These are phyloP conservation scores for Fomitopsis serialis DNA, from an alignment of 768 basidiomycete species.

Conservation along the genomic window DNA sequence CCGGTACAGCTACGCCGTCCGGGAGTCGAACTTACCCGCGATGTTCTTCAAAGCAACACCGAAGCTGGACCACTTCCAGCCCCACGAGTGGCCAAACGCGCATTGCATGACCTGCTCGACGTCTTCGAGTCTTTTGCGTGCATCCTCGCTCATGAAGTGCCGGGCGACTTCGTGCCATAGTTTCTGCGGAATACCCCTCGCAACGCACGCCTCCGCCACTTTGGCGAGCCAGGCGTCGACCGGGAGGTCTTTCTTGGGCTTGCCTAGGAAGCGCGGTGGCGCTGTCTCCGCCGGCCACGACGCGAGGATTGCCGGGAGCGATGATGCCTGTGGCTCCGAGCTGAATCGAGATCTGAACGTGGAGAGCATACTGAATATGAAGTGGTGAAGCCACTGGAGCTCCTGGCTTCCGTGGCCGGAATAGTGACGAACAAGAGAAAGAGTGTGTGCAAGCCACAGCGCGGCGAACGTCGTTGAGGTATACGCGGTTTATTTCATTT, in stretches of 20 bases:
- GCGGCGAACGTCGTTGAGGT: too few relatives aligned
- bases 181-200: conserved; percentile 66
- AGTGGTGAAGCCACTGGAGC: not conserved
- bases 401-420: not conserved
- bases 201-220: conserved; percentile 61
- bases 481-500: too few relatives aligned
- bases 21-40: conserved; percentile 58
- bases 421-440: not conserved
- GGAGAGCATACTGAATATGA: not conserved
- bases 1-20: not conserved
- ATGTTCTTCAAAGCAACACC: conserved; percentile 72
- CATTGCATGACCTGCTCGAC: conserved; percentile 61
- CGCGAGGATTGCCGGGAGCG: conserved; percentile 53
- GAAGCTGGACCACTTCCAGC: conserved; percentile 83
- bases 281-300: conserved; percentile 48
- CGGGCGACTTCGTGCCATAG: conserved; percentile 80
- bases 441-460: not conserved
- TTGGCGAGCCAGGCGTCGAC: conserved; percentile 66
- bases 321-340: not conserved
- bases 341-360: not conserved
- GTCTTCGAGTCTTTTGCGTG: conserved; percentile 59
- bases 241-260: conserved; percentile 48
- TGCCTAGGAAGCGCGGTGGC: conserved; percentile 59
- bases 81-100: conserved; percentile 63
- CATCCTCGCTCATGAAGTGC: conserved; percentile 68